Base-by-base conservation (phyloP, 2,329 filamentous ascomycete genomes). In the Paramyrothecium sp. region DNA sequence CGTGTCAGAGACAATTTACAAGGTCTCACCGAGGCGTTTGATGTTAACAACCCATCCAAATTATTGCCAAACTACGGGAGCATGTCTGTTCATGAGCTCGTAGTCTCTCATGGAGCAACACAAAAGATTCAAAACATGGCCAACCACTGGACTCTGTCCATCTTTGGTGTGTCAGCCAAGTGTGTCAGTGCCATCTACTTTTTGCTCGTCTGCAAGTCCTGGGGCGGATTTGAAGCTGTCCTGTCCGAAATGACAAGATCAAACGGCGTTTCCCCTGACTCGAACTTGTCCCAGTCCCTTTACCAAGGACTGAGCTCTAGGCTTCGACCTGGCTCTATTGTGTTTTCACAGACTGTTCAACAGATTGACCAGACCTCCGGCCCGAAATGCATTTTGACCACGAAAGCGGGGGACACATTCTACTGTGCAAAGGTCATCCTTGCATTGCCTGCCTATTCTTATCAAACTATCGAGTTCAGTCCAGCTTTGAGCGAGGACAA, bases 101-200 rank as follows among this genome's bases (percentile, higher is more conserved):
- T 63, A 23, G 55, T 60, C 7, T 63, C 60, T 0, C 63, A 66
- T 13, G 63, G 65, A 19, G 63, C 61, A 26, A 64, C 60, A 1
- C 30, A 52, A 1, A 44, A 46, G 17, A 53, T 66, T 4, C 52
- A 54, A 20, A 55, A 54, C 5, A 20, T 66, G 22, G 65, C 58
- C 16, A 58, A 61, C 21, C 38, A 58, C n/a, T 69, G 67, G 67
- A 63, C 66, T 7, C 61, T 60, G 13, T 56, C 56, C 8, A 61
- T 67, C 52, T 64, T 70, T 30, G 68, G 67, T 34, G 53, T 63
- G 4, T 61, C 56, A 1, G 59, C 61, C 16, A 8, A 51, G 22
- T 53, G 60, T 5, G 60, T 68, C 48, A 58, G 59, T 50, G 65
- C 61, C 8, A 51, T 65, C 2, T 58, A 56, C 41, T 67, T 67